phyloP scores from a whole-genome alignment of 2,329 filamentous ascomycete genomes.

The Arthrobotrys musiformis region DNA sequence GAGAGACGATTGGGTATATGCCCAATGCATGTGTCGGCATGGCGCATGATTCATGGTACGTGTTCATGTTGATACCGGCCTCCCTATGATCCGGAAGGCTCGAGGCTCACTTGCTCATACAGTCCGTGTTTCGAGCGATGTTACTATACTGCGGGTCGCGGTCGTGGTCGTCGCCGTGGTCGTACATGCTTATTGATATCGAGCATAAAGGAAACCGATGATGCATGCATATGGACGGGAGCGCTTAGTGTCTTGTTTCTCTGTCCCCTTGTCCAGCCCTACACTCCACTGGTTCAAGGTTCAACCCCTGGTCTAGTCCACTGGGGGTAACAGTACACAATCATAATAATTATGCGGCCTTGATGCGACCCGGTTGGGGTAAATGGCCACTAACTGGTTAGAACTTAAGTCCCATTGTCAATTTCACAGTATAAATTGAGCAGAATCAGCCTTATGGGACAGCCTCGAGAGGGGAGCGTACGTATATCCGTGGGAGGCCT shows the following conservation, averaged over 20 bases:
- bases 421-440: background rate
- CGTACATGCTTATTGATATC: background rate
- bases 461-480: background rate
- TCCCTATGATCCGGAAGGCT: background rate
- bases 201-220: background rate
- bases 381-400: background rate
- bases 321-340: no score
- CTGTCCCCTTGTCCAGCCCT: background rate
- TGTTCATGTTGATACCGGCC: background rate
- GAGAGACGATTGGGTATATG: background rate
- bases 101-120: background rate
- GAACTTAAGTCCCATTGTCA: background rate
- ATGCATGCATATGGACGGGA: background rate
- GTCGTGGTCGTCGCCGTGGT: background rate
- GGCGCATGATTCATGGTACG: background rate
- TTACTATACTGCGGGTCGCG: background rate
- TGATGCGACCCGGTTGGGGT: background rate
- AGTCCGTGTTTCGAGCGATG: background rate
- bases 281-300: background rate
- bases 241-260: background rate
- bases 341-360: background rate
- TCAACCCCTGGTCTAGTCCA: background rate
- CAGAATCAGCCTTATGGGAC: slow-evolving; percentile 9
- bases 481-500: slow-evolving; percentile 9
- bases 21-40: background rate